phyloP scores from a whole-genome alignment of 331 rosid genomes.

The Phaseolus coccineus region DNA sequence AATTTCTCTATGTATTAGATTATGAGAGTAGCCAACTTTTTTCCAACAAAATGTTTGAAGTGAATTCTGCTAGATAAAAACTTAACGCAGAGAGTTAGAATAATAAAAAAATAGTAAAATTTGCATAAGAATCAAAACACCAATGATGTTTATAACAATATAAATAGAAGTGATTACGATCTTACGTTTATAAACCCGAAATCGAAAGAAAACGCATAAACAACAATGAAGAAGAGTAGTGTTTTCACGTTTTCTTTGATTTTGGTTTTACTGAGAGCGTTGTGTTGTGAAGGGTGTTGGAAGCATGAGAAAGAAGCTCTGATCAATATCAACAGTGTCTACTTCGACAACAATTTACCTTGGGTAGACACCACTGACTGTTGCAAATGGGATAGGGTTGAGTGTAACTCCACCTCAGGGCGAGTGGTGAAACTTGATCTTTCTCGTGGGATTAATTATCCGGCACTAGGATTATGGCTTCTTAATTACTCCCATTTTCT shows the following conservation, averaged over 20 bases:
- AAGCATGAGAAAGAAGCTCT: slow-evolving; percentile 37
- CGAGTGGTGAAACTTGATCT: slow-evolving; percentile 7
- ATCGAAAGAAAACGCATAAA: not conserved
- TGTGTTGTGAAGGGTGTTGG: slow-evolving; percentile 35
- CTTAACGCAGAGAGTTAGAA: too few species aligned
- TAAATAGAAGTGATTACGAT: not conserved
- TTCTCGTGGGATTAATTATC: not conserved
- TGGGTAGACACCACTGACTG: slow-evolving; percentile 27
- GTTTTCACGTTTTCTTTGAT: not conserved
- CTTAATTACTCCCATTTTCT: slow-evolving; percentile 33
- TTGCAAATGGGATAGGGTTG: slow-evolving; percentile 32
- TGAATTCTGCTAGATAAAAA: too few species aligned
- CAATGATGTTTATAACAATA: too few species aligned
- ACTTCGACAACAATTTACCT: not conserved
- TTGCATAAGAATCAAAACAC: too few species aligned
- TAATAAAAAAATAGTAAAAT: too few species aligned
- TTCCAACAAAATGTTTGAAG: too few species aligned
- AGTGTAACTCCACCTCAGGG: slow-evolving; percentile 36
- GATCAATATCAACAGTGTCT: not conserved
- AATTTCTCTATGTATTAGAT: too few species aligned
- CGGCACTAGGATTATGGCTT: not conserved
- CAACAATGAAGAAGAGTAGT: not conserved
- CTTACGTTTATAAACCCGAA: not conserved
- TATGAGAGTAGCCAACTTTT: too few species aligned
- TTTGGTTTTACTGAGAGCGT: not conserved